Evolutionary conservation across 2,329 filamentous ascomycete species (phyloP).

Genomic region (Aspergillus tanneri): DNA sequence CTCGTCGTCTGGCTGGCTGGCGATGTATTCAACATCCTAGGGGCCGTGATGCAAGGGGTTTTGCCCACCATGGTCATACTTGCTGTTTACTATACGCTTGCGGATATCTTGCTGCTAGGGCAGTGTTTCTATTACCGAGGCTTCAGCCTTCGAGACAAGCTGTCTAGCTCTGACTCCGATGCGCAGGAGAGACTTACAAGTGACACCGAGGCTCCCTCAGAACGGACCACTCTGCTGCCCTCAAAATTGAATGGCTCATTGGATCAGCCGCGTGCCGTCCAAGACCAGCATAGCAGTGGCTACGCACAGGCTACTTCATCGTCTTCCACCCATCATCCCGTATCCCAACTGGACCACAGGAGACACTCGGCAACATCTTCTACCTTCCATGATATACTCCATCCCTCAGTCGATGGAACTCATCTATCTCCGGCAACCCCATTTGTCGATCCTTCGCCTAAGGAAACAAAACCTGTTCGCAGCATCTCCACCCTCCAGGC

Average conservation of each 20-base stretch:
- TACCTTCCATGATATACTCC: slow-evolving; percentile 48
- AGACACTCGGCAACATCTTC: slow-evolving; percentile 30
- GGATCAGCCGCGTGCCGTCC: slow-evolving; percentile 7
- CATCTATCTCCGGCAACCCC: slow-evolving; percentile 82
- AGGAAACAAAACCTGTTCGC: slow-evolving; percentile 27
- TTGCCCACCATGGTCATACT: slow-evolving; percentile 93
- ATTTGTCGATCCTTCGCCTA: slow-evolving; percentile 56
- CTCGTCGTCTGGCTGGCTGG: slow-evolving; percentile 89
- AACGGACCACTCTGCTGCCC: slow-evolving; percentile 32
- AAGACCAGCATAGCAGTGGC: slow-evolving; percentile 6
- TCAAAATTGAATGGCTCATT: slow-evolving; percentile 21
- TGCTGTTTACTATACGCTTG: slow-evolving; percentile 90
- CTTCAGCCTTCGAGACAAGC: slow-evolving; percentile 52
- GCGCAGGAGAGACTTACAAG: slow-evolving; percentile 19
- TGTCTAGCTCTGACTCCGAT: slow-evolving; percentile 18
- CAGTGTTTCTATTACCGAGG: slow-evolving; percentile 97
- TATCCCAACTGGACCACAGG: slow-evolving; percentile 17
- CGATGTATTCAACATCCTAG: slow-evolving; percentile 95
- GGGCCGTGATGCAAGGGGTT: slow-evolving; percentile 86
- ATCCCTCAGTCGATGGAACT: slow-evolving; percentile 58
- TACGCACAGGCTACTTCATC: not conserved
- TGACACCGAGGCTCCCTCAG: slow-evolving; percentile 21
- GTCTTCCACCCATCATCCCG: slow-evolving; percentile 17
- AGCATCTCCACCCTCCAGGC: slow-evolving; percentile 45
- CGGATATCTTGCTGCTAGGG: slow-evolving; percentile 79